Evolutionary conservation across 331 rosid species (phyloP).

Genomic region (Quercus lobata): DNA sequence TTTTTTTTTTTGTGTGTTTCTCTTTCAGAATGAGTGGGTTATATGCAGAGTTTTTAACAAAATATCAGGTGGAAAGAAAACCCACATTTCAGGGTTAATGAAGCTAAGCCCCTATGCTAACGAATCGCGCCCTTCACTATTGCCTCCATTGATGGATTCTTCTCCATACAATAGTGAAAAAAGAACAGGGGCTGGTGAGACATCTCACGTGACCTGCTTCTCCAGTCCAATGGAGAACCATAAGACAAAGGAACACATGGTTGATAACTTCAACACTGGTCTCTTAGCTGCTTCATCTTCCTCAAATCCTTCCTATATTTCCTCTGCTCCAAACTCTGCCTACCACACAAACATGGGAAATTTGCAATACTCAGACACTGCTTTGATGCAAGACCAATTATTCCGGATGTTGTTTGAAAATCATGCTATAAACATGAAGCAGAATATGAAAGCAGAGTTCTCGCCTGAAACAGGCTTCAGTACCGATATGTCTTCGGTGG

Average conservation of each 20-base stretch:
- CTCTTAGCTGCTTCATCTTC: conserved; percentile 27
- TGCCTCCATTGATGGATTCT: conserved; percentile 72
- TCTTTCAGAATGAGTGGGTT: conserved; percentile 77
- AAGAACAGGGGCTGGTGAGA: conserved; percentile 26
- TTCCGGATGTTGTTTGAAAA: conserved; percentile 41
- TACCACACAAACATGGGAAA: conserved; percentile 21
- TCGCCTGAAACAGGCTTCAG: conserved; percentile 25
- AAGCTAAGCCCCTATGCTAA: conserved; percentile 21
- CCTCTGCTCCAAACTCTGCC: conserved; percentile 26
- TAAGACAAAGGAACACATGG: conserved; percentile 21
- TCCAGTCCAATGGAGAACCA: conserved; percentile 48
- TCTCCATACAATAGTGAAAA: conserved; percentile 41
- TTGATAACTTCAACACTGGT: conserved; percentile 27
- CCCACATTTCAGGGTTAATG: conserved; percentile 36
- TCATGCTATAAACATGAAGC: conserved; percentile 20
- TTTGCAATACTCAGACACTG: conserved; percentile 24
- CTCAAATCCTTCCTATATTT: conserved; percentile 22
- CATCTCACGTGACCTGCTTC: conserved; percentile 62
- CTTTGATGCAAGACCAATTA: conserved; percentile 34
- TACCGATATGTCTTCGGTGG: conserved; percentile 32
- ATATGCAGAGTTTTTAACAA: conserved; percentile 67
- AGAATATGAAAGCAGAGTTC: conserved; percentile 15
- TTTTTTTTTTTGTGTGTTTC: conserved; percentile 1
- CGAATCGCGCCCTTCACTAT: conserved; percentile 13
- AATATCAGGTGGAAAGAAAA: conserved; percentile 36